A percentile compares a stretch with the other conserved stretches of the same genome.
phyloP scores from a whole-genome alignment of 805 yeast species.

The Ogataea pignaliae region DNA sequence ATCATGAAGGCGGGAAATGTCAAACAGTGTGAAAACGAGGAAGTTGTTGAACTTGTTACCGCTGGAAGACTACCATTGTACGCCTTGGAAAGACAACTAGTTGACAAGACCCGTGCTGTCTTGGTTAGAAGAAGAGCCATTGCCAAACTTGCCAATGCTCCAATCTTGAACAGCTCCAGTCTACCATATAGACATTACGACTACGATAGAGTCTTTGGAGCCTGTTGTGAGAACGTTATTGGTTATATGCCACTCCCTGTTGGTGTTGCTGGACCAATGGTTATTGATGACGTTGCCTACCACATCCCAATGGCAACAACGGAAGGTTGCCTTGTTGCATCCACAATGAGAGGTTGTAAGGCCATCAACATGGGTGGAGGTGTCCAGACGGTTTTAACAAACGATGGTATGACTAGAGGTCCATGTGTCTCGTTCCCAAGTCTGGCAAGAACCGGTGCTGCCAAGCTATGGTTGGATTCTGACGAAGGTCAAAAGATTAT shows the following conservation, averaged over 20 bases:
- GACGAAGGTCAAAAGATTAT: slow-evolving; percentile 83
- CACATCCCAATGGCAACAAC: slow-evolving; percentile 99
- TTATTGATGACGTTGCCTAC: slow-evolving; percentile 81
- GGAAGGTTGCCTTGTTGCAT: slow-evolving; percentile 97
- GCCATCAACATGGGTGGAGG: slow-evolving; percentile 98
- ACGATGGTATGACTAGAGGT: slow-evolving; percentile 99
- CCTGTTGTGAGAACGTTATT: slow-evolving; percentile 98
- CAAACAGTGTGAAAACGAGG: slow-evolving; percentile 61
- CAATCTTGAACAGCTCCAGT: slow-evolving; percentile 63
- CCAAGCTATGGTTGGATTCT: slow-evolving; percentile 92
- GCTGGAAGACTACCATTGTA: slow-evolving; percentile 83
- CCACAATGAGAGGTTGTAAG: slow-evolving; percentile 98
- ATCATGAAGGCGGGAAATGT: slow-evolving; percentile 69
- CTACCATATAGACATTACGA: slow-evolving; percentile 84
- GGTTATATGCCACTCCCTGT: slow-evolving; percentile 96
- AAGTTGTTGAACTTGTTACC: slow-evolving; percentile 66
- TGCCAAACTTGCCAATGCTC: slow-evolving; percentile 75
- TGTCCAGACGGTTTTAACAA: slow-evolving; percentile 82
- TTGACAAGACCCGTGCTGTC: slow-evolving; percentile 89
- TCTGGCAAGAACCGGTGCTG: slow-evolving; percentile 84
- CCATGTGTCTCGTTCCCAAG: slow-evolving; percentile 92
- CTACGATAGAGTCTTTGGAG: slow-evolving; percentile 94
- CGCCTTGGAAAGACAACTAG: slow-evolving; percentile 89
- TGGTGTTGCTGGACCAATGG: slow-evolving; percentile 96
- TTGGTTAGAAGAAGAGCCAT: slow-evolving; percentile 89